Evolutionary conservation across 768 basidiomycete genomes (phyloP), one percentile per base, ranked within the genome.

Genomic region (Podaxis sp.): DNA sequence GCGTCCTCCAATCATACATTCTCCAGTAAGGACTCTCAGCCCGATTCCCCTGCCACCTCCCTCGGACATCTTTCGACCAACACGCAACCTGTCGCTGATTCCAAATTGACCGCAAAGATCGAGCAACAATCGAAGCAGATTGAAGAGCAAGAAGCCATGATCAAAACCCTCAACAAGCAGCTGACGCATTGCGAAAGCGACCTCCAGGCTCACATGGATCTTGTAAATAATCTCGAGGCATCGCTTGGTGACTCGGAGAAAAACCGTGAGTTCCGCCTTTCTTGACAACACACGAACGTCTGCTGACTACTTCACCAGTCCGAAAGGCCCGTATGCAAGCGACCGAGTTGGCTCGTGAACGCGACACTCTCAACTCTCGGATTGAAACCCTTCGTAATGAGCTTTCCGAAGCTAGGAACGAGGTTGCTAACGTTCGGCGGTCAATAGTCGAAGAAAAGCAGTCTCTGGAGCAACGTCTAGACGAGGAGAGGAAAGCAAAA

Each of bases 291-390:
- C 46, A 55, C 10, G 54, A 49, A 55, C 33, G 30, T 26, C 56
- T 58, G 65, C 63, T 22, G 24, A 46, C 49, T 22, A 60, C 53
- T 48, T 36, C 33, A 60, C 37, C 69, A 95, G 92, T 96, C 60
- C 91, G 95, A 64, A 96, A 96, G 76, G 90, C 94, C 5, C 91
- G 95, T 40, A 89, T 94, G 87, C 95, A 96, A 73, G 92, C 93
- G 20, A 93, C 91, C 60, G 95, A 96, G 70, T 77, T 95, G 41
- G 90, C 90, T 10, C 84, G 90, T 55, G 95, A 96, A 74, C 87
- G 95, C 50, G 95, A 96, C 74, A 82, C 82, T 41, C 78, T 92
- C 60, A 88, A 78, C 63, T 69, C 74, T 49, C 88, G 92, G 74
- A 75, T 91, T 61, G 87, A 88, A 37, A 71, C 79, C 36, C 82